Base-by-base conservation (phyloP, 495 filamentous ascomycete genomes). In the Penicillium paradoxum region DNA sequence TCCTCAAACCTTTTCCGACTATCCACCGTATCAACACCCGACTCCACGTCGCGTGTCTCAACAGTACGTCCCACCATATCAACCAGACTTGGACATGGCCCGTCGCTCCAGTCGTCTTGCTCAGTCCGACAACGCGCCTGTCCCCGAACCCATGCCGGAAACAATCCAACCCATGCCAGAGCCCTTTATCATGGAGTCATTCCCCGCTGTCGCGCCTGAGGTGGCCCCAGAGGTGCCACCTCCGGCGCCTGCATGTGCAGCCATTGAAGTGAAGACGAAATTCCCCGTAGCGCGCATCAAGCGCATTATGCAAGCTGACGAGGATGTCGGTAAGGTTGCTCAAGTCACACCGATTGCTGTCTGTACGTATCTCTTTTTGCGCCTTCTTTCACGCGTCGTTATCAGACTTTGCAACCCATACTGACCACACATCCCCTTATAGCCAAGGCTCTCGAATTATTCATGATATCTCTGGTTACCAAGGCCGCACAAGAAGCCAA, bases 241-340 rank as follows among this genome's bases (percentile, higher is more conserved):
- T 1, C 56, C 53, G 11, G 49, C 60, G 7, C 56, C 55, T 41
- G 61, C 68, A 21, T 54, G 64, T 44, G 67, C 59, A 9, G 73
- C 79, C 61, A 74, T 96, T 60, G 70, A 91, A 18, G 89, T 99
- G 48, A 89, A 84, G 70, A 97, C 91, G 18, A 96, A 97, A 57
- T 99, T 99, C 62, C 93, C 93, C 3, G 95, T 97, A 29, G 93
- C 93, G 51, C 83, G 93, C 44, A 99, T 97, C 69, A 99, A 99
- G 81, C 86, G 93, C 46, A 97, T 99, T 56, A 97, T 99, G 93
- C 93, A 99, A 70, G 93, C 93, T 6, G 93, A 99, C 64, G 93
- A 99, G 63, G 93, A 99, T 71, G 91, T 99, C 2, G 93, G 93
- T 36, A 99, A 99, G 73, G 95, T 99, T 3, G 90, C 93, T 7